Base-by-base conservation (phyloP, 2,329 filamentous ascomycete genomes). In the Aspergillus luchuensis region DNA sequence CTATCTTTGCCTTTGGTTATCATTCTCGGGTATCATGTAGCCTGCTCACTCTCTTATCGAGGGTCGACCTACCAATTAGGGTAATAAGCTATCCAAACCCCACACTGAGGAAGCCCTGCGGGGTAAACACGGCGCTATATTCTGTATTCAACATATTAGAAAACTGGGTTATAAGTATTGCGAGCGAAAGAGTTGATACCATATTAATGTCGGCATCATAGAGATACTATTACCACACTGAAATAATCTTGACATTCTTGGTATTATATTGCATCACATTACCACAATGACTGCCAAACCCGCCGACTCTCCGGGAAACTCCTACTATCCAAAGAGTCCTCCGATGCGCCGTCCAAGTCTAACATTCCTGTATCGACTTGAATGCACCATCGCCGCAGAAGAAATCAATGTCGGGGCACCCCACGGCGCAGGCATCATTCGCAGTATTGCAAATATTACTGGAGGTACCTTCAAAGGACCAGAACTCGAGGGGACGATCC, bases 391-490 rank as follows among this genome's bases (percentile, higher is more conserved):
- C 30, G 60, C 48, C 8, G 59, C 59, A 33, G 64, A 70, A 2
- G 68, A 71, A 19, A 63, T 69, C 33, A 56, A 68, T 8, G 21
- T 71, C 2, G 67, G 67, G 2, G 62, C 69, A 1, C 66, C 69
- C 3, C 66, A 71, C 38, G 62, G 64, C 25, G 54, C 66, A 3
- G 66, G 66, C 5, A 56, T 62, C 2, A 62, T 67, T 5, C 67
- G 67, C 7, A 58, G 65, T 41, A 63, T 71, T 21, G 66, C 66
- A 5, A 69, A 67, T 28, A 66, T 70, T 4, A 53, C 58, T 5
- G 61, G 67, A 4, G 68, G 68, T 7, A 71, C 61, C 11, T 53
- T 71, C 33, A 69, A 67, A 52, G 67, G 68, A 2, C 66, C 66
- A 3, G 61, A 60, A 10, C 65, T 71, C 10, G 63, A 67, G 41